Conservation (phyloP, 805 yeast species). For the Wickerhamomyces pijperi region DNA sequence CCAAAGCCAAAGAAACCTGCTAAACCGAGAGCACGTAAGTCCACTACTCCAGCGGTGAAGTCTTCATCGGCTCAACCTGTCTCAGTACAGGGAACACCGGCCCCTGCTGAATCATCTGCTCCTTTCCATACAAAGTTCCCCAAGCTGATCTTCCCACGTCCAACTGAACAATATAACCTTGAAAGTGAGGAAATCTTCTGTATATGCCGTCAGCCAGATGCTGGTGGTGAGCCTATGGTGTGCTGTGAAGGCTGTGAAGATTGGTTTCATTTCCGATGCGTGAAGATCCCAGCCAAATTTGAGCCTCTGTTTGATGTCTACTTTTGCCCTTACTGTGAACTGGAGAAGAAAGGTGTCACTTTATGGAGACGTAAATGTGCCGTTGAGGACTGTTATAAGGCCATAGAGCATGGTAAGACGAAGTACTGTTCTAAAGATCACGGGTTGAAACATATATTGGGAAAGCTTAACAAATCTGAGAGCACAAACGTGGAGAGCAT, state of each 20-base stretch:
- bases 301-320: constrained; percentile 49
- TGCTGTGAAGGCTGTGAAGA: constrained; percentile 93
- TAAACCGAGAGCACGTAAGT: not conserved
- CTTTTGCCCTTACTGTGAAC: constrained; percentile 64
- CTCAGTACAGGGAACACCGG: not conserved
- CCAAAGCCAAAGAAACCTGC: not conserved
- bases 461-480: not conserved
- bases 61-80: not conserved
- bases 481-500: not conserved
- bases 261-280: constrained; percentile 84
- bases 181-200: constrained; percentile 63
- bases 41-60: not conserved
- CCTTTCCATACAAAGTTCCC: constrained; percentile 19
- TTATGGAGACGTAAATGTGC: constrained; percentile 75
- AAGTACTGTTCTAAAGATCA: constrained; percentile 73
- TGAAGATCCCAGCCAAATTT: constrained; percentile 41
- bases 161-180: constrained; percentile 25
- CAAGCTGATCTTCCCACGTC: constrained; percentile 7
- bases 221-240: constrained; percentile 72
- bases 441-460: constrained; percentile 27
- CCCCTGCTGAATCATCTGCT: not conserved
- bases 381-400: constrained; percentile 40
- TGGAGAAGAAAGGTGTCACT: constrained; percentile 33
- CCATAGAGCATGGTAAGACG: constrained; percentile 34
- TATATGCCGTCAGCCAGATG: constrained; percentile 65